Evolutionary conservation across 2,329 filamentous ascomycete species (phyloP).

Genomic region (Aaosphaeria pasadenensis): DNA sequence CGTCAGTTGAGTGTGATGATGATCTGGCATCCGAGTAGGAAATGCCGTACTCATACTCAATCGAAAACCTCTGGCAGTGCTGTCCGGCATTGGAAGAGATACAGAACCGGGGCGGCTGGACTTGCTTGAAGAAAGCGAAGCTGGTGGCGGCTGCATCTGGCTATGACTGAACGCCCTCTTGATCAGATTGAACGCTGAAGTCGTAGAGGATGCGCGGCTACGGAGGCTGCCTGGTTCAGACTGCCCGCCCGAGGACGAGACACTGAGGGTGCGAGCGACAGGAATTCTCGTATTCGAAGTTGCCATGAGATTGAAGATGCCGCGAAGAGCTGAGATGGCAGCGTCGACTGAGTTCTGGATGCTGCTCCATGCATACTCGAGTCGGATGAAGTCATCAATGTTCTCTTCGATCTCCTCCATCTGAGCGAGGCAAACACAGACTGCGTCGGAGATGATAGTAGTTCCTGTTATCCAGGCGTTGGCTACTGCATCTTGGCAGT

Average conservation of each 20-base stretch:
- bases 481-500: conserved; percentile 41
- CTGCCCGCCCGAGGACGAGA: conserved; percentile 19
- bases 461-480: conserved; percentile 45
- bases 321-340: conserved; percentile 42
- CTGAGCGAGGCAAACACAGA: conserved; percentile 41
- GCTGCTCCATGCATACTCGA: conserved; percentile 43
- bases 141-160: conserved; percentile 12
- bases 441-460: conserved; percentile 45
- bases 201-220: conserved; percentile 21
- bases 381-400: conserved; percentile 45
- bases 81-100: conserved; percentile 25
- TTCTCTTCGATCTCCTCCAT: conserved; percentile 39
- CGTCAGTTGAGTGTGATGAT: conserved; percentile 30
- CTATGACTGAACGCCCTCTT: conserved; percentile 24
- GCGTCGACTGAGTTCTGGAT: conserved; percentile 42
- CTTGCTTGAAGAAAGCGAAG: neutral
- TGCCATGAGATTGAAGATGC: conserved; percentile 47
- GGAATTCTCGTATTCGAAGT: conserved; percentile 5
- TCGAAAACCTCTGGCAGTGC: conserved; percentile 24
- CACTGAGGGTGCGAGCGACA: conserved; percentile 18
- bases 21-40: conserved; percentile 38
- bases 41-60: conserved; percentile 33
- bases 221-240: conserved; percentile 13
- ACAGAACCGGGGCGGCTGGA: conserved; percentile 16
- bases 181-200: conserved; percentile 25